Conservation (phyloP, 2,329 filamentous ascomycete species). For the Alternaria tenuissima region DNA sequence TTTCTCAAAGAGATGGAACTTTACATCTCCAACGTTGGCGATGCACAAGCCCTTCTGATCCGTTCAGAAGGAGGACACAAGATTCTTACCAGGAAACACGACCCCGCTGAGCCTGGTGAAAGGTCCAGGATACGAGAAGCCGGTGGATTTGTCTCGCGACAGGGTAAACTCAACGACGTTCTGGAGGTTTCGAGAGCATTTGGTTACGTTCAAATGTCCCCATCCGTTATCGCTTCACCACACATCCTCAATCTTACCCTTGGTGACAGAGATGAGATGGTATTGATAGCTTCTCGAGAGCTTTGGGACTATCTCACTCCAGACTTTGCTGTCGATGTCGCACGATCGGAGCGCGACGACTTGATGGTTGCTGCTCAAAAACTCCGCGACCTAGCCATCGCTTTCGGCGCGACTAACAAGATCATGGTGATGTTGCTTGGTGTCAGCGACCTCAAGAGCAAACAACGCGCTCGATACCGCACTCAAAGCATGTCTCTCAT, state of each 20-base stretch:
- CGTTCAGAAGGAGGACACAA: conserved; percentile 84
- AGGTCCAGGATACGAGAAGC: conserved; percentile 90
- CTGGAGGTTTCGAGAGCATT: conserved; percentile 94
- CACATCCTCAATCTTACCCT: conserved; percentile 80
- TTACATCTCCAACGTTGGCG: conserved; percentile 93
- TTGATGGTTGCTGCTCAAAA: conserved; percentile 96
- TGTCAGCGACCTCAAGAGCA: conserved; percentile 86
- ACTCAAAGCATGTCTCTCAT: conserved; percentile 88
- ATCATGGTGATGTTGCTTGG: conserved; percentile 99
- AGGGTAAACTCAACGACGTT: conserved; percentile 90
- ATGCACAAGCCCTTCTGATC: conserved; percentile 94
- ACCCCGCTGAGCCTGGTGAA: conserved; percentile 86
- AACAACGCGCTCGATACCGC: conserved; percentile 77
- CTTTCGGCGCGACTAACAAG: conserved; percentile 91
- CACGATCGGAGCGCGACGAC: conserved; percentile 83
- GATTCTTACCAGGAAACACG: conserved; percentile 88
- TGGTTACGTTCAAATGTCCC: conserved; percentile 91
- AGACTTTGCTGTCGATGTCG: conserved; percentile 90
- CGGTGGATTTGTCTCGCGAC: conserved; percentile 93
- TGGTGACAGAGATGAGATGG: conserved; percentile 89
- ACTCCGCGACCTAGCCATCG: conserved; percentile 91
- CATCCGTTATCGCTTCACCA: conserved; percentile 89
- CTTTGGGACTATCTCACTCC: conserved; percentile 95
- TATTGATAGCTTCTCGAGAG: conserved; percentile 88
- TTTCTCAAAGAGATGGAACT: conserved; percentile 91